Conservation (phyloP, 2,329 filamentous ascomycete genomes). For the Cladophialophora bantiana region DNA sequence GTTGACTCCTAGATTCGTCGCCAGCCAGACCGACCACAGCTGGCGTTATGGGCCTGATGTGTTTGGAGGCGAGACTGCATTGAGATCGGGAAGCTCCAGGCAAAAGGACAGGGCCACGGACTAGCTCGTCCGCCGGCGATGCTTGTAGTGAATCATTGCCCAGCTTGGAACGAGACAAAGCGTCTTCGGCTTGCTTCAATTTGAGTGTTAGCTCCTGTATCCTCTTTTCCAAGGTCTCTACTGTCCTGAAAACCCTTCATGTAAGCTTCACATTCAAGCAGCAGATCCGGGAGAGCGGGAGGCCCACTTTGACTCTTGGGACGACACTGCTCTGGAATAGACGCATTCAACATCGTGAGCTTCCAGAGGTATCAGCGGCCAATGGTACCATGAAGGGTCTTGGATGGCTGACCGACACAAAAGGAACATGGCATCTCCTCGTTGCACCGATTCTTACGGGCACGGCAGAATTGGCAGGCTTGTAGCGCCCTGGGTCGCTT, state of each 20-base stretch:
- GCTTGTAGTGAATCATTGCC: background rate
- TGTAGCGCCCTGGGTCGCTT: conserved; percentile 52
- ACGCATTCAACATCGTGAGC: background rate
- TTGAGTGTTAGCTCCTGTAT: background rate
- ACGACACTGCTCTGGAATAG: background rate
- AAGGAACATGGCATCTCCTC: conserved; percentile 51
- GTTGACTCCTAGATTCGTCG: background rate
- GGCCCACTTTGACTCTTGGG: background rate
- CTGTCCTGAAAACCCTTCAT: background rate
- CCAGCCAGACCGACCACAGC: background rate
- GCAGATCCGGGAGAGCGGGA: background rate
- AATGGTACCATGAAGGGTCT: conserved; percentile 42
- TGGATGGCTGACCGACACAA: conserved; percentile 44
- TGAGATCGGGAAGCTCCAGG: background rate
- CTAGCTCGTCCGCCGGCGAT: background rate
- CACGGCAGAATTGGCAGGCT: conserved; percentile 56
- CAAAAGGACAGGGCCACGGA: background rate
- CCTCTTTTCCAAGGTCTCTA: background rate
- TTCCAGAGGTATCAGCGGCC: conserved; percentile 29
- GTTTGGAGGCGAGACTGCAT: background rate
- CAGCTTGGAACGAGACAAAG: background rate
- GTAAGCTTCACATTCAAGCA: background rate
- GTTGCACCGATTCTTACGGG: conserved; percentile 59
- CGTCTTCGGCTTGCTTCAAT: background rate
- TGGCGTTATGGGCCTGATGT: background rate